Evolutionary conservation across 2,329 filamentous ascomycete species (phyloP), one percentile per base, ranked within the genome.

Genomic region (Phialophora chinensis): DNA sequence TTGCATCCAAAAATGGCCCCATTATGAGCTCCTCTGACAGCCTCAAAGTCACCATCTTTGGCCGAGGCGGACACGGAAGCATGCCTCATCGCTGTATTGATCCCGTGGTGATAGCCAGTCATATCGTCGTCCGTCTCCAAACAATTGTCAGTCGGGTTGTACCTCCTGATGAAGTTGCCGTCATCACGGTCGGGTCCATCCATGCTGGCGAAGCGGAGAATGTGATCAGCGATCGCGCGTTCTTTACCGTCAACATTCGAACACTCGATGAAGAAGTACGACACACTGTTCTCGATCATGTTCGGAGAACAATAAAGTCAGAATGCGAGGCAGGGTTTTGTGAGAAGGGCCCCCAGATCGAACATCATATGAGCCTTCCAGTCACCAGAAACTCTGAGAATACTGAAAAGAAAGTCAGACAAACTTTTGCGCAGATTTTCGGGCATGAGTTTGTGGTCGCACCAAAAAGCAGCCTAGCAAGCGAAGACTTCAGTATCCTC

Each of bases 171-270:
- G 85, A 88, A 63, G 76, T 82, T 17, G 84, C 81, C 8, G 86
- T 88, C 11, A 78, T 88, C 7, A 88, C 86, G 0, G 84, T 87
- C 8, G 85, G 84, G 5, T 81, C 80, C 60, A 75, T 88, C 20
- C 82, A 86, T 67, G 85, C 84, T 0, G 87, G 87, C 2, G 81
- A 86, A 67, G 81, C 84, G 1, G 86, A 87, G 72, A 88, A 88
- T 71, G 82, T 88, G 58, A 87, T 89, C 60, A 78, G 83, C 0
- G 84, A 85, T 60, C 73, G 79, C 12, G 86, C 85, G 0, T 78
- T 82, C 55, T 77, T 88, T 4, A 83, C 82, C 5, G 72, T 88
- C 44, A 83, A 88, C 72, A 79, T 87, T 2, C 79, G 87, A 27
- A 79, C 82, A 11, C 79, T 81, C 3, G 77, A 78, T 8, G 72